Conservation (phyloP, 116 monocot species). For the Thalassia testudinum region DNA sequence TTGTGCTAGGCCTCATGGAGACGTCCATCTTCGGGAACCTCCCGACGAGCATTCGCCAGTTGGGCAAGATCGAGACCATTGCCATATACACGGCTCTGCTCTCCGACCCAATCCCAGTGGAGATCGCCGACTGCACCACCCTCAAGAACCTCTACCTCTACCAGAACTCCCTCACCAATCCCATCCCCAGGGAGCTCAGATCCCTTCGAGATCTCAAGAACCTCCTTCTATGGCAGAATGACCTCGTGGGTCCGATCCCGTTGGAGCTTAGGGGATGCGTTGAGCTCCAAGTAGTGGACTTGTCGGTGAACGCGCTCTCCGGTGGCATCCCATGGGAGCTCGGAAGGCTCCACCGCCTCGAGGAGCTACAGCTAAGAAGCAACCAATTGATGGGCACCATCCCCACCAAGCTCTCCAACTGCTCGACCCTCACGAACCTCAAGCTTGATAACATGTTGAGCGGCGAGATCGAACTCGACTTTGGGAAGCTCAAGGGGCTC, state of each 20-base stretch:
- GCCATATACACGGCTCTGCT: constrained; percentile 70
- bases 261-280: constrained; percentile 44
- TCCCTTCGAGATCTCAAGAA: constrained; percentile 45
- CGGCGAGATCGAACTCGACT: constrained; percentile 59
- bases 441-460: constrained; percentile 91
- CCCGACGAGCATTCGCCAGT: constrained; percentile 43
- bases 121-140: constrained; percentile 66
- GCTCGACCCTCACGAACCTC: constrained; percentile 39
- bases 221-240: constrained; percentile 83
- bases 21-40: constrained; percentile 62
- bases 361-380: constrained; percentile 66
- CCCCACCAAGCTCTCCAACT: constrained; percentile 58
- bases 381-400: constrained; percentile 59
- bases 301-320: constrained; percentile 57
- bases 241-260: constrained; percentile 62
- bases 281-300: constrained; percentile 44
- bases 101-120: constrained; percentile 62
- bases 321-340: constrained; percentile 49
- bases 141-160: constrained; percentile 60
- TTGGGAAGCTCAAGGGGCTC: constrained; percentile 33
- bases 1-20: constrained; percentile 70
- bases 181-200: constrained; percentile 53
- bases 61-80: constrained; percentile 58
- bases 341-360: constrained; percentile 35
- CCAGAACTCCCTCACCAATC: constrained; percentile 71